Evolutionary conservation across 1,139 yeast genomes (phyloP).

Genomic region (Entelexis sorbosivorans): DNA sequence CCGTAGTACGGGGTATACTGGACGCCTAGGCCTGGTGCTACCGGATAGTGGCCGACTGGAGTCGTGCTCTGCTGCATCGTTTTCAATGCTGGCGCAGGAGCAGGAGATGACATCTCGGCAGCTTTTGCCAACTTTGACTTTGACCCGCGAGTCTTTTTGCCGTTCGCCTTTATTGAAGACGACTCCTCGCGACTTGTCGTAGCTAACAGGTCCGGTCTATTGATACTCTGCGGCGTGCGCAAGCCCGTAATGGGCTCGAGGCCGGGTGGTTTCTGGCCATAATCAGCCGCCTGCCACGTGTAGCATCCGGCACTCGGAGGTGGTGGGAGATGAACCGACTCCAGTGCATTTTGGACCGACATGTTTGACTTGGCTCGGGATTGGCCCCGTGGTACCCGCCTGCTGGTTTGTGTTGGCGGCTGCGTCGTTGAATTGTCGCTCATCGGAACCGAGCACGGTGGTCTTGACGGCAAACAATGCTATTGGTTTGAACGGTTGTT

Average conservation of each 20-base stretch:
- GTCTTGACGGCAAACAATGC: background rate
- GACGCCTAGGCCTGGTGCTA: background rate
- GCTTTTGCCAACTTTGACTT: background rate
- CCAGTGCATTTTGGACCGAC: background rate
- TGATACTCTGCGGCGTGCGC: slow-evolving; percentile 1
- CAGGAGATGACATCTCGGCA: background rate
- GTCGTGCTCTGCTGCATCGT: background rate
- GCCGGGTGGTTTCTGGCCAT: background rate
- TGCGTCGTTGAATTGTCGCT: background rate
- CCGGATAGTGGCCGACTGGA: background rate
- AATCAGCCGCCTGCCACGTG: slow-evolving; percentile 2
- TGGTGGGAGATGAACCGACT: background rate
- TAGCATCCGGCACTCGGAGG: background rate
- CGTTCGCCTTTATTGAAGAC: background rate
- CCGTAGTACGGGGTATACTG: background rate
- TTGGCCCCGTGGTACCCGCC: background rate
- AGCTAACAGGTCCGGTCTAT: background rate
- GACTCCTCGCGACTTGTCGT: background rate
- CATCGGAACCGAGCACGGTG: background rate
- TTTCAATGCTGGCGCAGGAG: background rate
- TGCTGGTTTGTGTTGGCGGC: background rate
- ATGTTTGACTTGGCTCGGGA: background rate
- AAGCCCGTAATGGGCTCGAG: background rate
- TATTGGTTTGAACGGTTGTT: background rate
- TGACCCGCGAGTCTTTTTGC: background rate